Evolutionary conservation across 345 rosid genomes (phyloP).

Genomic region (Excoecaria agallocha): DNA sequence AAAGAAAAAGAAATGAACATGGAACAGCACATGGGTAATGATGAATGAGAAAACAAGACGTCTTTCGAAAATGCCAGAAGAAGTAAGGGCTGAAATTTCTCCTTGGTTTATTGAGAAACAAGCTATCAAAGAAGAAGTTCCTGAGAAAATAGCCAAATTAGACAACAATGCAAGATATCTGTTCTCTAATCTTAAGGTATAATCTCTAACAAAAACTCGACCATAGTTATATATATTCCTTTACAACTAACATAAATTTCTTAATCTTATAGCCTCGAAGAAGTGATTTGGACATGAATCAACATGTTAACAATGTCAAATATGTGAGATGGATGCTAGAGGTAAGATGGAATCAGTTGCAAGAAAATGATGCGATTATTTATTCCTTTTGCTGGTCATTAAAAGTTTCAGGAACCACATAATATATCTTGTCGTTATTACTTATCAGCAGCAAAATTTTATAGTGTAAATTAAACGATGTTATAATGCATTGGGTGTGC

Average conservation of each 20-base stretch:
- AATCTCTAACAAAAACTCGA: too few species aligned
- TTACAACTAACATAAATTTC: background rate
- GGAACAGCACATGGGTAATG: slow-evolving; percentile 68
- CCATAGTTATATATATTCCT: background rate
- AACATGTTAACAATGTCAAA: slow-evolving; percentile 72
- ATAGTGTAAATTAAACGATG: too few species aligned
- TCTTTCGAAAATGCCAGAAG: slow-evolving; percentile 65
- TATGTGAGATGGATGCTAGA: slow-evolving; percentile 73
- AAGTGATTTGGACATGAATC: slow-evolving; percentile 68
- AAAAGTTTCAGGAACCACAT: too few species aligned
- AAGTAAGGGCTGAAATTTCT: slow-evolving; percentile 56
- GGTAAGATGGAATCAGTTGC: slow-evolving; percentile 29
- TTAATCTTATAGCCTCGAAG: slow-evolving; percentile 45
- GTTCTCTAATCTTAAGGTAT: slow-evolving; percentile 52
- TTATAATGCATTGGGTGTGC: background rate
- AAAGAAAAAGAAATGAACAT: background rate
- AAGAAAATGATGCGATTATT: too few species aligned
- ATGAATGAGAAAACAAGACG: slow-evolving; percentile 68
- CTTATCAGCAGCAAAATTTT: too few species aligned
- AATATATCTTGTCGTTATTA: too few species aligned
- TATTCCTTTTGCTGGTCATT: too few species aligned
- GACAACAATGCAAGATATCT: slow-evolving; percentile 48
- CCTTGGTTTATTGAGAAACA: slow-evolving; percentile 65
- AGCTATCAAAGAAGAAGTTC: slow-evolving; percentile 54
- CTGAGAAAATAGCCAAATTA: slow-evolving; percentile 54